Percentiles rank a stretch among this genome's conserved stretches.
These are phyloP conservation scores for Tetrapisispora iriomotensis DNA, from an alignment of 805 yeast species.

Conservation along the genomic window DNA sequence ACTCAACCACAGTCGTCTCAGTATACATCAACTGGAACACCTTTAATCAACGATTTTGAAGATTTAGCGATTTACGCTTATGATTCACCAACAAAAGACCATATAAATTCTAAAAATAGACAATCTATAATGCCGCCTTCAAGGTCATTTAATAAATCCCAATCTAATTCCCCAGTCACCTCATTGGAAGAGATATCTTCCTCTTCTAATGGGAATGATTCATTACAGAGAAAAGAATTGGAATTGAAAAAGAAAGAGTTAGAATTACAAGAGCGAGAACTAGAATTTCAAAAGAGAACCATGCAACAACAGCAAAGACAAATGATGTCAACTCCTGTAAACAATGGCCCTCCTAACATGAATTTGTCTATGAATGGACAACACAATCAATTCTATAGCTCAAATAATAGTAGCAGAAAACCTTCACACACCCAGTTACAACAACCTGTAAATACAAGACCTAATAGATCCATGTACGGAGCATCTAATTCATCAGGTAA, in stretches of 20 bases:
- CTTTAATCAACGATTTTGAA: constrained; percentile 25
- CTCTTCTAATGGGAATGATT: constrained; percentile 4
- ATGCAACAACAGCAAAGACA: constrained; percentile 15
- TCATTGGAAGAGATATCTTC: constrained; percentile 4
- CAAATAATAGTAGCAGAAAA: constrained; percentile 6
- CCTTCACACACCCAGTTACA: constrained; percentile 15
- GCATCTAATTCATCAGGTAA: constrained; percentile 16
- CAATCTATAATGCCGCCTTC: neutral
- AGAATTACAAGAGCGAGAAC: constrained; percentile 28
- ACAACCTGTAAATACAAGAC: constrained; percentile 14
- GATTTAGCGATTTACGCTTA: constrained; percentile 25
- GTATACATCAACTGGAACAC: constrained; percentile 24
- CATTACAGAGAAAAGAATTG: constrained; percentile 24
- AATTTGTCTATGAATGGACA: neutral
- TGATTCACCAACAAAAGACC: constrained; percentile 16
- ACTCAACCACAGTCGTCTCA: too few species aligned
- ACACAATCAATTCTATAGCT: constrained; percentile 2
- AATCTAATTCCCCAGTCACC: constrained; percentile 12
- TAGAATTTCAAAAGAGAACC: constrained; percentile 24
- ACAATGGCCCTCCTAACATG: constrained; percentile 1
- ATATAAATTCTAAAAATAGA: neutral
- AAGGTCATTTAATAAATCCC: neutral
- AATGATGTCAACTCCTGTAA: neutral
- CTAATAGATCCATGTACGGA: constrained; percentile 23
- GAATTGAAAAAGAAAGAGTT: constrained; percentile 27